These are phyloP conservation scores for Porphyrellus cyaneotinctus DNA, from an alignment of 768 basidiomycete genomes.

Conservation along the genomic window DNA sequence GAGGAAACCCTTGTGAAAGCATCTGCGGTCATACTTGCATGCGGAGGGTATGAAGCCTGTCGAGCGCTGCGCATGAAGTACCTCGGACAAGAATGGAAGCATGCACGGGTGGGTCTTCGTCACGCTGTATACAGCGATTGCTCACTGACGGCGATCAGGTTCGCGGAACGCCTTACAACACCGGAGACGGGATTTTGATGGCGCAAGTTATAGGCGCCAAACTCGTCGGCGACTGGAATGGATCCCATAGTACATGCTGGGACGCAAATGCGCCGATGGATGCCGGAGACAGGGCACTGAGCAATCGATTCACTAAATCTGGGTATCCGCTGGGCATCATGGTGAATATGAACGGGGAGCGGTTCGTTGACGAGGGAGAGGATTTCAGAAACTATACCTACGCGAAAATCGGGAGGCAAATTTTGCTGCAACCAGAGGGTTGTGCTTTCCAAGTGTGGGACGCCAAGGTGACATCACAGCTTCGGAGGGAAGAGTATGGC, in stretches of 20 bases:
- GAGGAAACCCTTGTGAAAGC: slow-evolving; percentile 35
- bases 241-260: slow-evolving; percentile 74
- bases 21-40: slow-evolving; percentile 54
- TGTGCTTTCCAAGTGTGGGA: slow-evolving; percentile 68
- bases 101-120: slow-evolving; percentile 44
- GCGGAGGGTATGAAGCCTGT: slow-evolving; percentile 65
- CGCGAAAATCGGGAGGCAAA: slow-evolving; percentile 60
- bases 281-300: slow-evolving; percentile 51
- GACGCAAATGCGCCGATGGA: slow-evolving; percentile 55
- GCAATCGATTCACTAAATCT: slow-evolving; percentile 71
- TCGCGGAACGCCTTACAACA: slow-evolving; percentile 67
- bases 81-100: slow-evolving; percentile 56
- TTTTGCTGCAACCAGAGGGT: slow-evolving; percentile 54
- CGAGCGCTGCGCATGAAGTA: slow-evolving; percentile 46
- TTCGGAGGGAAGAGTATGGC: slow-evolving; percentile 65
- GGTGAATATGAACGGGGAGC: slow-evolving; percentile 52
- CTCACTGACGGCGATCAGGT: slow-evolving; percentile 40
- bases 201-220: slow-evolving; percentile 49
- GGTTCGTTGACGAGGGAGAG: slow-evolving; percentile 70
- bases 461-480: slow-evolving; percentile 36
- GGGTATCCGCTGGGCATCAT: slow-evolving; percentile 71
- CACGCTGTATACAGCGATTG: background rate
- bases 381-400: slow-evolving; percentile 75
- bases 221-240: slow-evolving; percentile 59
- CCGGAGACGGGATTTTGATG: slow-evolving; percentile 59